Evolutionary conservation across 352 stramenopile species (phyloP), one percentile per base, ranked within the genome.

Genomic region (Phytophthora palmivora): DNA sequence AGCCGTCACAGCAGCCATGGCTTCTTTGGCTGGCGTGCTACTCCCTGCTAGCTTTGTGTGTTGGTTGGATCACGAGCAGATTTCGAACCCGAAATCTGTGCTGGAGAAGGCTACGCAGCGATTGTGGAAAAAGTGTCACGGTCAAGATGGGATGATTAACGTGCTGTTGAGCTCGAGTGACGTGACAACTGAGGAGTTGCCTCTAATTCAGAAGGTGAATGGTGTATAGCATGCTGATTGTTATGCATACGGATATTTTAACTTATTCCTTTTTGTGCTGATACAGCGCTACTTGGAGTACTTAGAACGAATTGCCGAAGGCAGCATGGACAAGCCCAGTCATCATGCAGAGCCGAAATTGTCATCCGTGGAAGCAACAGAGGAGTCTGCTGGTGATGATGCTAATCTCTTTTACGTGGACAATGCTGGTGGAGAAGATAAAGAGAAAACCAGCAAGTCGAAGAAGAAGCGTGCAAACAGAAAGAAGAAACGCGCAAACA

Each of bases 321-420:
- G 66, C 15, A 64, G 46, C 15, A 16, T 22, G 21, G 44, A 49
- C 37, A 67, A 64, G 28, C 48, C 22, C 24, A 64, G 12, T 48
- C 28, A 15, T 48, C 28, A 16, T 32, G 46, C 14, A 45, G 42
- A 36, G 45, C 11, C 33, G 18, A 51, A 47, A 22, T 38, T 22
- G n/a, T 6, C 42, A 14, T 44, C 41, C 6, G 26, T 26, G 49
- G 44, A 49, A 19, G 26, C 38, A 46, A 30, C 39, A 19, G 19
- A 47, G 36, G 38, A 47, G 41, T 39, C 32, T 11, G 30, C 32
- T 3, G 14, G 16, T 16, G 58, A 63, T 18, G 26, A 50, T 18
- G 62, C 56, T 36, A 50, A 38, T 55, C 57, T 89, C 8, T 91
- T 91, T 57, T 90, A 84, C 58, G 49, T 78, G 67, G 82, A 91